A percentile compares a stretch with the other conserved stretches of the same genome.
Conservation (phyloP, 352 stramenopile genomes). For the Phytophthora citrophthora region DNA sequence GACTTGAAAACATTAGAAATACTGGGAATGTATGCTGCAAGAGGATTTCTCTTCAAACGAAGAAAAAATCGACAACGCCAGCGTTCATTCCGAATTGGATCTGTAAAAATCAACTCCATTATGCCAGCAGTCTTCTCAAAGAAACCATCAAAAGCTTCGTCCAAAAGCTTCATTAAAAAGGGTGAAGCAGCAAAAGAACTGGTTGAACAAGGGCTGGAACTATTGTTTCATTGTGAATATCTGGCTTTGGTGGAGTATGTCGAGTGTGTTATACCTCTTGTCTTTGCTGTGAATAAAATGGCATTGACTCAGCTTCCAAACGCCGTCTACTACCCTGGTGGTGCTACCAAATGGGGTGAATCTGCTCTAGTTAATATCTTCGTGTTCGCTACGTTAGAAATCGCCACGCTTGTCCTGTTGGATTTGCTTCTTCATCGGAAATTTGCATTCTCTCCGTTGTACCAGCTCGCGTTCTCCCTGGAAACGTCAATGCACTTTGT, state of each 20-base stretch:
- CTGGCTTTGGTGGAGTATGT: constrained; percentile 47
- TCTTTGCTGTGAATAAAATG: constrained; percentile 39
- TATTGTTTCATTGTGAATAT: constrained; percentile 47
- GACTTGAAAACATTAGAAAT: background rate
- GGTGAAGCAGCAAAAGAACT: constrained; percentile 1
- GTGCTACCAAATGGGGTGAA: constrained; percentile 7
- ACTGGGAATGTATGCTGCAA: background rate
- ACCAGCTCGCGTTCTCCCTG: constrained; percentile 45
- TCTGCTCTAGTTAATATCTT: constrained; percentile 7
- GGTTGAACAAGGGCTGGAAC: constrained; percentile 25
- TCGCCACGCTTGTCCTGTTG: constrained; percentile 34
- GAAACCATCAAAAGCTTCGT: background rate
- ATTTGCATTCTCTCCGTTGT: constrained; percentile 34
- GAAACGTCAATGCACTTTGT: constrained; percentile 26
- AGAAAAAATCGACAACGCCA: background rate
- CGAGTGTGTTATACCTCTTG: constrained; percentile 42
- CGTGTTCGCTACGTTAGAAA: constrained; percentile 41
- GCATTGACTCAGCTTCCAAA: constrained; percentile 41
- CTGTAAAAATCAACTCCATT: background rate
- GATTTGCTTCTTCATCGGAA: constrained; percentile 31
- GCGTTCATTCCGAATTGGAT: background rate
- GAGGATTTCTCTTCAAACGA: background rate
- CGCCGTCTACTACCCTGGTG: constrained; percentile 35
- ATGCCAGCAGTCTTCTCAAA: background rate
- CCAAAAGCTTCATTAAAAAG: background rate